A percentile compares a stretch with the other conserved stretches of the same genome.
Evolutionary conservation across 805 yeast species (phyloP).

Genomic region (Yamadazyma laniorum): DNA sequence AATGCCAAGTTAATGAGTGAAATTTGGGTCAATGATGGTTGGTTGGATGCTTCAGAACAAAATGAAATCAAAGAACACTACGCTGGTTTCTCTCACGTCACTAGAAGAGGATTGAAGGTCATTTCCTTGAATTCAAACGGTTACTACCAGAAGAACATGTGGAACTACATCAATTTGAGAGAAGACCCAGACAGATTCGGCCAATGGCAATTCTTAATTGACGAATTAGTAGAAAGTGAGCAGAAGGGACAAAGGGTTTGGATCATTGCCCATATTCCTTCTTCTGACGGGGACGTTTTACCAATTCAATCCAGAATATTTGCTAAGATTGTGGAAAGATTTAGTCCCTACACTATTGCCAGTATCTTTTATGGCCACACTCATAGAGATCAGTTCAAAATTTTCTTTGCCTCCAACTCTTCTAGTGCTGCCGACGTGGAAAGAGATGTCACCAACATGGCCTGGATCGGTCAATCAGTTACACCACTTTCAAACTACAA

Average conservation of each 20-base stretch:
- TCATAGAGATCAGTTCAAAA: conserved; percentile 64
- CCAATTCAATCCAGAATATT: conserved; percentile 61
- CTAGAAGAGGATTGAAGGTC: conserved; percentile 55
- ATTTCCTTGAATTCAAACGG: conserved; percentile 65
- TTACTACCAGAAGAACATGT: conserved; percentile 60
- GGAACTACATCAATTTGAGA: conserved; percentile 48
- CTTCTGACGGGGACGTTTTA: conserved; percentile 51
- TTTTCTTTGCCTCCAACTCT: conserved; percentile 52
- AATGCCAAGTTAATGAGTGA: conserved; percentile 37
- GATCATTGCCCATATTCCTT: conserved; percentile 70
- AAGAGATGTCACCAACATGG: conserved; percentile 49
- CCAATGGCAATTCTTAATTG: conserved; percentile 56
- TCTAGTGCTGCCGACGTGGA: conserved; percentile 37
- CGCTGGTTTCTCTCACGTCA: conserved; percentile 58
- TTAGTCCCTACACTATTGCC: conserved; percentile 67
- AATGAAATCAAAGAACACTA: conserved; percentile 45
- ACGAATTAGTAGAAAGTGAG: conserved; percentile 64
- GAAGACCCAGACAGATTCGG: conserved; percentile 62
- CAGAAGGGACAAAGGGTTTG: conserved; percentile 61
- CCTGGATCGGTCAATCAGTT: conserved; percentile 66
- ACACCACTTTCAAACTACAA: conserved; percentile 60
- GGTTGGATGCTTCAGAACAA: conserved; percentile 29
- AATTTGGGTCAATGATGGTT: conserved; percentile 36
- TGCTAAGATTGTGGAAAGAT: conserved; percentile 58
- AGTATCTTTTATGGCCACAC: conserved; percentile 71